Conservation (phyloP, 2,329 filamentous ascomycete species). For the Graphium sp. region DNA sequence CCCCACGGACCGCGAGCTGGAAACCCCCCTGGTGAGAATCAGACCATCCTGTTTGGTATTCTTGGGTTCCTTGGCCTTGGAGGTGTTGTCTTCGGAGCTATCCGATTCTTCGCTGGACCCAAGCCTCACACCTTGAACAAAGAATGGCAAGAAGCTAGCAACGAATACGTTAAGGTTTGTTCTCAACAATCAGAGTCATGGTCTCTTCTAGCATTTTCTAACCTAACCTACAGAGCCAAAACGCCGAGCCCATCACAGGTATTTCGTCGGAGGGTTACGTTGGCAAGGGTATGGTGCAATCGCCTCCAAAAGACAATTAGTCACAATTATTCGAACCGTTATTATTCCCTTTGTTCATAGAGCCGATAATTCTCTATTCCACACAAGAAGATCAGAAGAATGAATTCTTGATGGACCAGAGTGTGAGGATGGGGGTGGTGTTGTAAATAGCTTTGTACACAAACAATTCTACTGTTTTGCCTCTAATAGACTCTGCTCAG, state of each 20-base stretch:
- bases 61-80: constrained; percentile 48
- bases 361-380: too few species aligned
- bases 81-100: constrained; percentile 52
- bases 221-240: constrained; percentile 46
- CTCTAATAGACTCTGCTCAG: too few species aligned
- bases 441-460: too few species aligned
- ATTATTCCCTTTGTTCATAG: constrained; percentile 21
- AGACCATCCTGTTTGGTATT: constrained; percentile 63
- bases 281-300: constrained; percentile 67
- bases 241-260: constrained; percentile 74
- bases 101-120: constrained; percentile 56
- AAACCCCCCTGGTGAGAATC: constrained; percentile 68
- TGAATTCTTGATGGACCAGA: too few species aligned
- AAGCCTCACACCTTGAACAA: constrained; percentile 79
- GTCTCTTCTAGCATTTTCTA: background rate
- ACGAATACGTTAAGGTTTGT: constrained; percentile 84
- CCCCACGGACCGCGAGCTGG: constrained; percentile 82
- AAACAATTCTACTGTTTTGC: too few species aligned
- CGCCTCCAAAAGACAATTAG: constrained; percentile 35
- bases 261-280: constrained; percentile 62
- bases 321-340: constrained; percentile 2
- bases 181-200: background rate
- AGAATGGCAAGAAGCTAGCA: constrained; percentile 91
- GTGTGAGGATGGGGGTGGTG: too few species aligned
- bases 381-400: too few species aligned